Conservation (phyloP, 805 yeast genomes). For the Wickerhamomyces mucosus region DNA sequence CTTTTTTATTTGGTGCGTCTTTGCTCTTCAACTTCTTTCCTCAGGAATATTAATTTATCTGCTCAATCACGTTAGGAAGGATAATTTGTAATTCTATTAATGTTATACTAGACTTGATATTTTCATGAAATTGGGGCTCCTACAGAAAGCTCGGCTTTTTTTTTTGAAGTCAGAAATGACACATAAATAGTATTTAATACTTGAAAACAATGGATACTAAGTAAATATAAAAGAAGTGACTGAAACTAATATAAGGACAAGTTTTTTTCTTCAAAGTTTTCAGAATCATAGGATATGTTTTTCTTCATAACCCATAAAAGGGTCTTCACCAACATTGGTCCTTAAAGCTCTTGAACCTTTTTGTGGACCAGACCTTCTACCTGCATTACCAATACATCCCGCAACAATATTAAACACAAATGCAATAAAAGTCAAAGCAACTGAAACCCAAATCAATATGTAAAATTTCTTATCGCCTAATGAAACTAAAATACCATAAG, state of each 20-base stretch:
- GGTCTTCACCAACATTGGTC: slow-evolving; percentile 5
- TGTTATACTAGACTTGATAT: no score
- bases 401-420: slow-evolving; percentile 24
- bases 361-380: no score
- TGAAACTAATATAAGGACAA: no score
- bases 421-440: slow-evolving; percentile 35
- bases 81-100: slow-evolving; percentile 3
- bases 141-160: no score
- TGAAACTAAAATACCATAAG: slow-evolving; percentile 46
- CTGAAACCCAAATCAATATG: slow-evolving; percentile 58
- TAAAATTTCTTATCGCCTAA: slow-evolving; percentile 39
- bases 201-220: no score
- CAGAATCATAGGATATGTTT: no score
- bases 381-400: slow-evolving; percentile 31
- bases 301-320: slow-evolving; percentile 14
- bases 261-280: no score
- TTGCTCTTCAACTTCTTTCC: slow-evolving; percentile 5
- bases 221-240: no score
- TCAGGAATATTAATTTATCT: slow-evolving; percentile 8
- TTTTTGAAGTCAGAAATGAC: no score
- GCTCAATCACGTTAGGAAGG: slow-evolving; percentile 15
- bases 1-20: slow-evolving; percentile 12
- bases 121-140: no score
- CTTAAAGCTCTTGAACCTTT: not conserved
- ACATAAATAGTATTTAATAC: no score